These are phyloP conservation scores for Gossypium gossypioides DNA, from an alignment of 441 rosid genomes.

Conservation along the genomic window DNA sequence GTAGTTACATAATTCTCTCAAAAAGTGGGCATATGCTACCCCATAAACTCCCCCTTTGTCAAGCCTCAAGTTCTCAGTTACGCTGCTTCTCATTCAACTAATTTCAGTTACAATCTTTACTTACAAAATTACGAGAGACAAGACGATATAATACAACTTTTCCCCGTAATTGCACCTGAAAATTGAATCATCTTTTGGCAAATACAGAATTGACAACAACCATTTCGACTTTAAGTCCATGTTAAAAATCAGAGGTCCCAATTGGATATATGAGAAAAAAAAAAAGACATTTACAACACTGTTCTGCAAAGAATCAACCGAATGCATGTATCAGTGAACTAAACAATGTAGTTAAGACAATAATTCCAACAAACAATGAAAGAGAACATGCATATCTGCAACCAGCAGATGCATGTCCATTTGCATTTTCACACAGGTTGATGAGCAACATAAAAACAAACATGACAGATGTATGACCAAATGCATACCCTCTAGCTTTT, in stretches of 20 bases:
- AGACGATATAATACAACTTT: slow-evolving; percentile 28
- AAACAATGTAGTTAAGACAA: not conserved
- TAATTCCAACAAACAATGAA: not conserved
- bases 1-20: not conserved
- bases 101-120: slow-evolving; percentile 31
- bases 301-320: slow-evolving; percentile 26
- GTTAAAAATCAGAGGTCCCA: slow-evolving; percentile 20
- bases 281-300: slow-evolving; percentile 27
- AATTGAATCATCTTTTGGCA: slow-evolving; percentile 7
- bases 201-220: slow-evolving; percentile 2
- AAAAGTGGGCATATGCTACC: not conserved
- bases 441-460: not conserved
- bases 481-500: not conserved
- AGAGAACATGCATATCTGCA: not conserved
- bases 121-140: slow-evolving; percentile 33
- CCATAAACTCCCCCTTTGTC: no score
- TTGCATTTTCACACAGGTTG: not conserved
- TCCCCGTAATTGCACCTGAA: not conserved
- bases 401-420: not conserved
- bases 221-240: slow-evolving; percentile 4
- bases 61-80: slow-evolving; percentile 10
- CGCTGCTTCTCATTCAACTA: slow-evolving; percentile 36
- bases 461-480: not conserved
- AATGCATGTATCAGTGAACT: not conserved
- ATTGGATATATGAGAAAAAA: slow-evolving; percentile 16